These are phyloP conservation scores for Mycena indigotica DNA, from an alignment of 768 basidiomycete genomes.

Conservation along the genomic window DNA sequence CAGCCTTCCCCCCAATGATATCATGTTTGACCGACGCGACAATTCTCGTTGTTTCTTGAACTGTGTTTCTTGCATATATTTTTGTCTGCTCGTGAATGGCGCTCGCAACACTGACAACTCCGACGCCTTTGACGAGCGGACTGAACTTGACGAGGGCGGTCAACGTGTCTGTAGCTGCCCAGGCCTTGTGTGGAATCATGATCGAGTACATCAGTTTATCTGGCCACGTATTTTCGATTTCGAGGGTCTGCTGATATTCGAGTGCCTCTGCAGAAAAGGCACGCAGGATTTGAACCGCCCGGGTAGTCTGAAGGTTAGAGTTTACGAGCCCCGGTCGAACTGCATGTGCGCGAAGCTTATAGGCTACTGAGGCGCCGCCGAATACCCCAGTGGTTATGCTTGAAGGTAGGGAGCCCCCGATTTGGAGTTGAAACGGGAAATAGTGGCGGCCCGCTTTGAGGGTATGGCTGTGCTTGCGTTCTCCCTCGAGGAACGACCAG, in stretches of 20 bases:
- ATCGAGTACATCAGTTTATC: conserved; percentile 95
- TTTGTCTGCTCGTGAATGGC: conserved; percentile 77
- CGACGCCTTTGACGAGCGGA: conserved; percentile 82
- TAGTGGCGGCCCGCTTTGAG: conserved; percentile 94
- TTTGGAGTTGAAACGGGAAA: conserved; percentile 88
- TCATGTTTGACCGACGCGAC: conserved; percentile 70
- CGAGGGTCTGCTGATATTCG: conserved; percentile 94
- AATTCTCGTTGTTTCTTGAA: conserved; percentile 61
- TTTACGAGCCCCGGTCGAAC: conserved; percentile 69
- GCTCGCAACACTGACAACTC: conserved; percentile 66
- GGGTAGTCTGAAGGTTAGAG: conserved; percentile 62
- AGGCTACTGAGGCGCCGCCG: conserved; percentile 71
- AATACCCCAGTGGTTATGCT: conserved; percentile 57
- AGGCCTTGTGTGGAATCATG: conserved; percentile 94
- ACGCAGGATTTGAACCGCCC: conserved; percentile 68
- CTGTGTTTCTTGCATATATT: conserved; percentile 52
- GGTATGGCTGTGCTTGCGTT: conserved; percentile 77
- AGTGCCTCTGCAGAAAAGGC: conserved; percentile 80
- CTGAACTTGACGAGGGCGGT: conserved; percentile 85
- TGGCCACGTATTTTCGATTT: conserved; percentile 97
- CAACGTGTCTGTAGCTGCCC: conserved; percentile 86
- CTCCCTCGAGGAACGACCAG: conserved; percentile 91
- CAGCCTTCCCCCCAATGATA: conserved; percentile 60
- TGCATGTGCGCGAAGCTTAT: conserved; percentile 89
- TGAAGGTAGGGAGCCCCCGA: conserved; percentile 86